phyloP scores from a whole-genome alignment of 345 rosid species.

The Citrus unshiu region DNA sequence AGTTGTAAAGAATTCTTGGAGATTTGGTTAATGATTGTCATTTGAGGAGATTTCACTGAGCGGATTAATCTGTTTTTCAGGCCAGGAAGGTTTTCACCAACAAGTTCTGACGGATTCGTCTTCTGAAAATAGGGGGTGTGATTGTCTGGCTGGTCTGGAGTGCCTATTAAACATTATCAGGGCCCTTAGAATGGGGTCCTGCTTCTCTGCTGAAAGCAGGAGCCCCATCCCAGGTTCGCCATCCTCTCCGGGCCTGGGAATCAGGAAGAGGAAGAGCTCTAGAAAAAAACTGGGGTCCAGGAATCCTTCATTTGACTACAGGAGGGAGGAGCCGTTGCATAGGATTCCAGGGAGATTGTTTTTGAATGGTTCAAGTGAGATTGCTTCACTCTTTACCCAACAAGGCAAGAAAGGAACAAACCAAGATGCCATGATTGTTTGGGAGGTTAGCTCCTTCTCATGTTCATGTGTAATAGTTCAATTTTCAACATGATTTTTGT shows the following conservation, averaged over 20 bases:
- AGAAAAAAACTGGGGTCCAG: slow-evolving; percentile 55
- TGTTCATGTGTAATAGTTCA: not conserved
- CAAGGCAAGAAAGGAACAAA: slow-evolving; percentile 99
- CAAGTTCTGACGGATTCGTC: slow-evolving; percentile 54
- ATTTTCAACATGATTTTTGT: slow-evolving; percentile 1
- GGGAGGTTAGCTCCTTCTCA: slow-evolving; percentile 72
- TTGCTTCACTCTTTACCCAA: slow-evolving; percentile 80
- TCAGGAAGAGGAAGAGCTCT: slow-evolving; percentile 65
- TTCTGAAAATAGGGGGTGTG: slow-evolving; percentile 49
- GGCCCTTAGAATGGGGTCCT: slow-evolving; percentile 99
- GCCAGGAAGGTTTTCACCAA: slow-evolving; percentile 19
- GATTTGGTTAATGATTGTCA: not conserved
- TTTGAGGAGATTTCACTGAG: not conserved
- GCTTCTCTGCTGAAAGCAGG: slow-evolving; percentile 93
- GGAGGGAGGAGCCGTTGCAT: slow-evolving; percentile 67
- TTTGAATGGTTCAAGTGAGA: slow-evolving; percentile 77
- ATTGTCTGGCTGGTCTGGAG: slow-evolving; percentile 85
- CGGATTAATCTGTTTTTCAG: slow-evolving; percentile 30
- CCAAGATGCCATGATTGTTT: slow-evolving; percentile 98
- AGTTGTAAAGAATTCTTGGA: not conserved
- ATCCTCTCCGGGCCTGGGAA: slow-evolving; percentile 54
- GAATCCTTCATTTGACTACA: slow-evolving; percentile 56
- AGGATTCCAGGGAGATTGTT: slow-evolving; percentile 77
- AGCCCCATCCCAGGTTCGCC: slow-evolving; percentile 88
- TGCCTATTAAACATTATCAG: slow-evolving; percentile 88